Base-by-base conservation (phyloP, 768 basidiomycete genomes). In the button mushroom (Agaricus bisporus) region DNA sequence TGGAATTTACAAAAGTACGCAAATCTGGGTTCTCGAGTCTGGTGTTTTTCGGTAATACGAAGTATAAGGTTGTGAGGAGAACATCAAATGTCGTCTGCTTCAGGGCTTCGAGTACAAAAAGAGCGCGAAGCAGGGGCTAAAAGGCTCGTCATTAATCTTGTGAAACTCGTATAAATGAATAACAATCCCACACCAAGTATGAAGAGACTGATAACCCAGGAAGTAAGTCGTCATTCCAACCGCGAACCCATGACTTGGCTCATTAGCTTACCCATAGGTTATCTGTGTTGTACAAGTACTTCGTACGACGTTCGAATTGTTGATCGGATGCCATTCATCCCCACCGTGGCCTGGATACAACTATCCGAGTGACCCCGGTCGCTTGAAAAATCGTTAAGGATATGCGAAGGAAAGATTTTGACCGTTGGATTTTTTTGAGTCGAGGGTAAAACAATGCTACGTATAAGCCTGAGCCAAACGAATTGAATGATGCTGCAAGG, bases 121-220 rank as follows among this genome's bases (percentile, higher is more conserved):
- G 61, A 83, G 58, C 81, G 75, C 61, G 60, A 60, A 22, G 51
- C 63, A 49, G 82, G 82, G 20, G 79, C 77, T 3, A 74, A 70
- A 15, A 74, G 73, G 52, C 64, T 85, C 37, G 73, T 85, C 44
- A 78, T 84, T 25, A 82, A 84, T 67, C 76, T 83, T 59, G 78
- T 80, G n/a, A n/a, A n/a, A n/a, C n/a, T n/a, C n/a, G n/a, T n/a
- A n/a, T n/a, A n/a, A n/a, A n/a, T n/a, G n/a, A n/a, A n/a, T n/a
- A n/a, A n/a, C n/a, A n/a, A 57, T 44, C 41, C 20, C 52, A 10
- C 37, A 39, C 47, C n/a, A n/a, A n/a, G n/a, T n/a, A 28, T 36
- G 17, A 38, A n/a, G 51, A 78, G 76, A 70, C 72, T 1, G 78
- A 78, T 57, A 79, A 78, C 18, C 37, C 18, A 50, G 78, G 76